Percentiles rank a stretch among this genome's conserved stretches.
Evolutionary conservation across 2,329 filamentous ascomycete genomes (phyloP).

Genomic region (Fusarium clavum): DNA sequence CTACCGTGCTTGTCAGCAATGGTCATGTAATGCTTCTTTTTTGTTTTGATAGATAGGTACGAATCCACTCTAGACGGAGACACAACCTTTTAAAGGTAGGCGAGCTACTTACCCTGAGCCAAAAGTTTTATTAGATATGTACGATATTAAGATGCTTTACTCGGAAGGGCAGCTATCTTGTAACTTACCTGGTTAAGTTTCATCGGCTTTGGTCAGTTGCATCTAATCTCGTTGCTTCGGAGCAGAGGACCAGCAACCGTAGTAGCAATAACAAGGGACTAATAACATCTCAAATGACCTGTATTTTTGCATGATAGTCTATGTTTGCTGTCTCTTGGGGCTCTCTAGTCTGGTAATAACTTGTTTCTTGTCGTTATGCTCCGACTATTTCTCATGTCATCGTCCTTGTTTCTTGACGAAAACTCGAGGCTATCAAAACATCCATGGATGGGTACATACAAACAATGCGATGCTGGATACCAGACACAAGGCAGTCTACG

Average conservation of each 20-base stretch:
- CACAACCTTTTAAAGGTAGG: constrained; percentile 21
- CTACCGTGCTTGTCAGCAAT: constrained; percentile 4
- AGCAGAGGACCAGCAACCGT: constrained; percentile 20
- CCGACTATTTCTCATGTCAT: neutral
- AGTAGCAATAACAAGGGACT: constrained; percentile 17
- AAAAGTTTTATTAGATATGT: constrained; percentile 11
- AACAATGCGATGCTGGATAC: constrained; percentile 4
- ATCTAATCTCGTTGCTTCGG: constrained; percentile 11
- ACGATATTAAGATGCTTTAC: constrained; percentile 1
- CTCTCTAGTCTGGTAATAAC: neutral
- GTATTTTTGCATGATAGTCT: neutral
- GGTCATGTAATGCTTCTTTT: constrained; percentile 13
- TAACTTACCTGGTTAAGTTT: neutral
- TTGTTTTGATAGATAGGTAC: constrained; percentile 14
- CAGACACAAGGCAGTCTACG: neutral
- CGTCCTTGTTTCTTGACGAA: neutral
- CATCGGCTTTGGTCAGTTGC: neutral
- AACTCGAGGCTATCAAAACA: constrained; percentile 4
- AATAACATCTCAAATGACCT: neutral
- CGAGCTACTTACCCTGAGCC: constrained; percentile 4
- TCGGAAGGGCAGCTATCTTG: constrained; percentile 12
- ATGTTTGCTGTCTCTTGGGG: neutral
- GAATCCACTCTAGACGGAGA: constrained; percentile 30
- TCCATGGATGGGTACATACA: neutral
- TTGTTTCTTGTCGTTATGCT: neutral